A percentile compares a stretch with the other conserved stretches of the same genome.
Evolutionary conservation across 148 eudicot species (phyloP).

Genomic region (Amaranthus hypochondriacus): DNA sequence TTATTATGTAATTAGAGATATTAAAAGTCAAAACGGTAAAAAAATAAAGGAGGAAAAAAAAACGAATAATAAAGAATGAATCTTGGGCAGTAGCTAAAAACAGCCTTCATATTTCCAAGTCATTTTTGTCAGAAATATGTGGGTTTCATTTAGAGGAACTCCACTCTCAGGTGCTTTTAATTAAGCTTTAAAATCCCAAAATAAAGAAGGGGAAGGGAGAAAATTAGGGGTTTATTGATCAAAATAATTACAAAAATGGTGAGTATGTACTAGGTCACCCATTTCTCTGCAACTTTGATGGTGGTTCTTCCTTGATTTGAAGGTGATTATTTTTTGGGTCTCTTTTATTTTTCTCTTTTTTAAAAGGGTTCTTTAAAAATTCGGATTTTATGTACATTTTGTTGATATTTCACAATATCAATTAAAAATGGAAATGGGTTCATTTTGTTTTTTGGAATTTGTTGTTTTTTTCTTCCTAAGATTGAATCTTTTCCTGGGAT

Average conservation of each 20-base stretch:
- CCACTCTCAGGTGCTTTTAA: constrained; percentile 13
- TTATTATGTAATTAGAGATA: no score
- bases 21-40: no score
- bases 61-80: background rate
- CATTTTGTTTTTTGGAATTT: background rate
- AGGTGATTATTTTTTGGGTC: constrained; percentile 18
- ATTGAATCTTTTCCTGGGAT: background rate
- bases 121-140: constrained; percentile 17
- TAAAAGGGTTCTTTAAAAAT: constrained; percentile 10
- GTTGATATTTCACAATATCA: background rate
- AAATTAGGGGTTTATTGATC: background rate
- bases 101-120: background rate
- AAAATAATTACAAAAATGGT: constrained; percentile 19
- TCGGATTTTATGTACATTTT: background rate
- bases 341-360: constrained; percentile 6
- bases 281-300: constrained; percentile 29
- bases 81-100: constrained; percentile 13
- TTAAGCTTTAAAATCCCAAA: background rate
- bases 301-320: constrained; percentile 19
- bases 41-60: no score
- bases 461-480: background rate
- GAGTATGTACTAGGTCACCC: constrained; percentile 26
- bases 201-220: background rate
- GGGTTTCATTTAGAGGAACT: constrained; percentile 27
- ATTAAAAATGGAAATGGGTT: background rate